phyloP scores from a whole-genome alignment of 2,329 filamentous ascomycete species.

The Cadophora sp. region DNA sequence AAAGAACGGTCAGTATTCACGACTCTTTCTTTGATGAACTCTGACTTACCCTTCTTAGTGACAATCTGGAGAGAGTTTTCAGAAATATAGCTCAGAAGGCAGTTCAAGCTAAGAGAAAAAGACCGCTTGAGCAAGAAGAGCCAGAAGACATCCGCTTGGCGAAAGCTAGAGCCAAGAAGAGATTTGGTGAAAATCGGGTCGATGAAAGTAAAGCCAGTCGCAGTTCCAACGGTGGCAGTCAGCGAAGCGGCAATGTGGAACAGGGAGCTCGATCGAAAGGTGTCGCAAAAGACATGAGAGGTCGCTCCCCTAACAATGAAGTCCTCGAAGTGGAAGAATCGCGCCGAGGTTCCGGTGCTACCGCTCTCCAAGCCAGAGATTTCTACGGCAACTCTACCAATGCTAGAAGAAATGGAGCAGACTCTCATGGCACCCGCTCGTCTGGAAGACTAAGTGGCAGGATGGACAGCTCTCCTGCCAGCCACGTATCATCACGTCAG shows the following conservation, averaged over 20 bases:
- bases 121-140: slow-evolving; percentile 4
- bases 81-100: background rate
- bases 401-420: background rate
- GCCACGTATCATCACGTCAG: slow-evolving; percentile 5
- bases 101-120: background rate
- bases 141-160: slow-evolving; percentile 17
- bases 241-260: background rate
- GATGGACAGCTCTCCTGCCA: background rate
- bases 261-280: background rate
- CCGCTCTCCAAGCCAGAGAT: background rate
- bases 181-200: background rate
- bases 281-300: background rate
- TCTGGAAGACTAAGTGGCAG: slow-evolving; percentile 24
- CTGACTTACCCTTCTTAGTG: background rate
- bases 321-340: background rate
- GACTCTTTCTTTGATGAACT: too few species aligned
- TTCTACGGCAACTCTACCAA: background rate
- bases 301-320: background rate
- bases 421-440: slow-evolving; percentile 21
- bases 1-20: slow-evolving; percentile 1
- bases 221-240: background rate
- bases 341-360: background rate
- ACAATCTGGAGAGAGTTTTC: slow-evolving; percentile 23
- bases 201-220: background rate
- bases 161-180: slow-evolving; percentile 11